Conservation (phyloP, 495 filamentous ascomycete species). For the Penicillium angulare region DNA sequence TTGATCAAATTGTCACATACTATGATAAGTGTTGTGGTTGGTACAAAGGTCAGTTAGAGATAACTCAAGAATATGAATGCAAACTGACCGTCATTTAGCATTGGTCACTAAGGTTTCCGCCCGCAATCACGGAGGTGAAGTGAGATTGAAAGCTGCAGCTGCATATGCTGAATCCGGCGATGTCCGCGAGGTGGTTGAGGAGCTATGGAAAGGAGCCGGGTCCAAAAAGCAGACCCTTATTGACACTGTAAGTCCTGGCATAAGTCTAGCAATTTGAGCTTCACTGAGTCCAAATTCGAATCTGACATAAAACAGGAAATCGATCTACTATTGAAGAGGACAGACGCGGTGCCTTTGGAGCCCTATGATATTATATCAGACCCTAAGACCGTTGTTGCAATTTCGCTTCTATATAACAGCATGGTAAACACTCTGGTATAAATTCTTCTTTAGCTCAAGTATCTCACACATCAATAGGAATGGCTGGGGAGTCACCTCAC, state of each 20-base stretch:
- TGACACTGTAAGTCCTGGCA: constrained; percentile 44
- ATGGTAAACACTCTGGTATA: constrained; percentile 54
- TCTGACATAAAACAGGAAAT: constrained; percentile 54
- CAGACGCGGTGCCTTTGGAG: constrained; percentile 62
- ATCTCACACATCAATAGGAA: constrained; percentile 49
- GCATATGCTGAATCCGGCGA: constrained; percentile 66
- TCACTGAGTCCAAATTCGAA: not conserved
- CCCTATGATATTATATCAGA: constrained; percentile 85
- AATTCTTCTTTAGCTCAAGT: too few species aligned
- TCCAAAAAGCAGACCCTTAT: constrained; percentile 36
- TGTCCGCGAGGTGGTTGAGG: constrained; percentile 61
- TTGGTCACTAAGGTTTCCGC: constrained; percentile 44
- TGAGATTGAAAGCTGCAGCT: constrained; percentile 69
- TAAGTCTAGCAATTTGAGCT: too few species aligned
- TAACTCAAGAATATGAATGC: not conserved
- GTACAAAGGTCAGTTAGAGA: constrained; percentile 63
- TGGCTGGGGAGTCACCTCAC: constrained; percentile 84
- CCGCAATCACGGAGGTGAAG: constrained; percentile 33
- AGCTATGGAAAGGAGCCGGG: constrained; percentile 52
- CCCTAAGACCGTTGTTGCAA: constrained; percentile 73
- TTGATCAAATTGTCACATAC: constrained; percentile 84
- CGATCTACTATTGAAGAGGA: constrained; percentile 60
- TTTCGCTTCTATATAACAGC: constrained; percentile 90
- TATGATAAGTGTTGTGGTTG: constrained; percentile 88
- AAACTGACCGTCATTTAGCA: constrained; percentile 22